Conservation (phyloP, 495 filamentous ascomycete genomes). For the Talaromyces liani region DNA sequence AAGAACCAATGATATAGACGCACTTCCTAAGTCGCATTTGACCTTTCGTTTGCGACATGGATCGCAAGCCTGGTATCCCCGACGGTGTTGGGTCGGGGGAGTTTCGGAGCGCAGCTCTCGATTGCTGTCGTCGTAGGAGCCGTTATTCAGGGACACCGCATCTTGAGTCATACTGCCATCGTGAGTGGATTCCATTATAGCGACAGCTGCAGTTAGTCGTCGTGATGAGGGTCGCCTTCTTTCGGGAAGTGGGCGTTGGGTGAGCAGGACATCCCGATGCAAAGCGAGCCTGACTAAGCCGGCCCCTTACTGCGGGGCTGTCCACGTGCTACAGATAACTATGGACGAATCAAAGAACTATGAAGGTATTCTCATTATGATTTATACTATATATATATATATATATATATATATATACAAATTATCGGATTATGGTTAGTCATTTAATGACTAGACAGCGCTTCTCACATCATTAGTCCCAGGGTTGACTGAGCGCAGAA, state of each 20-base stretch:
- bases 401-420: not conserved
- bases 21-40: constrained; percentile 82
- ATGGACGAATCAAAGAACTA: not conserved
- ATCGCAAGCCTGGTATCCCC: constrained; percentile 82
- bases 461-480: not conserved
- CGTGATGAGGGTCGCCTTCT: constrained; percentile 2
- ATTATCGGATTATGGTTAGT: not conserved
- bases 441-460: not conserved
- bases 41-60: constrained; percentile 88
- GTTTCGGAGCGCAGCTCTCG: constrained; percentile 23
- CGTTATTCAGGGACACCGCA: constrained; percentile 10
- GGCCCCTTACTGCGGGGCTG: not conserved
- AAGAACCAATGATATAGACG: constrained; percentile 9
- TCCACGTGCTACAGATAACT: not conserved
- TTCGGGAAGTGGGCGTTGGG: constrained; percentile 16
- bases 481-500: not conserved
- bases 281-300: constrained; percentile 29
- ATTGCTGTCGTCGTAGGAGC: constrained; percentile 14
- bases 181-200: constrained; percentile 3
- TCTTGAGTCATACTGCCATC: constrained; percentile 1
- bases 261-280: constrained; percentile 30
- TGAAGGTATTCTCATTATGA: not conserved
- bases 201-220: not conserved
- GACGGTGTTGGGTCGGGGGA: constrained; percentile 49
- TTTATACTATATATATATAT: not conserved